Conservation (phyloP, 139 green algal genomes). For the Parachlorella kessleri region DNA sequence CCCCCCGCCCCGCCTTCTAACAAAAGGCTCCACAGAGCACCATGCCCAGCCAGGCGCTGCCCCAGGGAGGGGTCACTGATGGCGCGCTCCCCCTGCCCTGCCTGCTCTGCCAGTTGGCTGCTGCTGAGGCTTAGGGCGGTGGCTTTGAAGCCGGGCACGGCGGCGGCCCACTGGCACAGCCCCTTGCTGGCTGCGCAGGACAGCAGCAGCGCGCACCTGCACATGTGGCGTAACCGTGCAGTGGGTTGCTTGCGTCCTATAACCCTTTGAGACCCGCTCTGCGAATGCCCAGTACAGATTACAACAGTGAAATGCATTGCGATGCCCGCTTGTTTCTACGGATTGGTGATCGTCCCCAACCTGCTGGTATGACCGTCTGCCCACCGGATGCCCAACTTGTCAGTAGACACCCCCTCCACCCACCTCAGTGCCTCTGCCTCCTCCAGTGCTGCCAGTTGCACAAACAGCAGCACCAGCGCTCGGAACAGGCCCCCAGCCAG, state of each 20-base stretch:
- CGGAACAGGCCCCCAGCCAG: slow-evolving; percentile 23
- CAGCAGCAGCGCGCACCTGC: slow-evolving; percentile 26
- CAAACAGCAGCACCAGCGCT: slow-evolving; percentile 31
- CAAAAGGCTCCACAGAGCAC: slow-evolving; percentile 13
- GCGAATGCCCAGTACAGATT: no score
- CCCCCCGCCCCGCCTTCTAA: not conserved
- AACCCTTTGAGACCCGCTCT: no score
- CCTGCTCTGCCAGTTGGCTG: no score
- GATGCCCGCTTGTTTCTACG: no score
- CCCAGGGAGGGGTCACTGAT: no score
- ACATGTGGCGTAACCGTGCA: no score
- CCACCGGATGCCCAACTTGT: no score
- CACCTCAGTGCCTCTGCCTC: slow-evolving; percentile 24
- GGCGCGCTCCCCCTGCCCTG: no score
- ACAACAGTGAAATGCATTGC: no score
- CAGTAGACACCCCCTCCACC: not conserved
- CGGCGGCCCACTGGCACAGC: slow-evolving; percentile 20
- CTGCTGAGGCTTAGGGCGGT: not conserved
- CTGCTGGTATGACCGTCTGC: no score
- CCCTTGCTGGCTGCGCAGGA: slow-evolving; percentile 11
- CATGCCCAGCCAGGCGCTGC: not conserved
- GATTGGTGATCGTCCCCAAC: no score
- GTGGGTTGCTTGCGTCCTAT: no score
- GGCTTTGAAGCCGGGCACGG: slow-evolving; percentile 18
- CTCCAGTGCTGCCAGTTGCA: not conserved